Evolutionary conservation across 768 basidiomycete genomes (phyloP), one percentile per base, ranked within the genome.

Genomic region (Rhodosporidiobolus odoratus): DNA sequence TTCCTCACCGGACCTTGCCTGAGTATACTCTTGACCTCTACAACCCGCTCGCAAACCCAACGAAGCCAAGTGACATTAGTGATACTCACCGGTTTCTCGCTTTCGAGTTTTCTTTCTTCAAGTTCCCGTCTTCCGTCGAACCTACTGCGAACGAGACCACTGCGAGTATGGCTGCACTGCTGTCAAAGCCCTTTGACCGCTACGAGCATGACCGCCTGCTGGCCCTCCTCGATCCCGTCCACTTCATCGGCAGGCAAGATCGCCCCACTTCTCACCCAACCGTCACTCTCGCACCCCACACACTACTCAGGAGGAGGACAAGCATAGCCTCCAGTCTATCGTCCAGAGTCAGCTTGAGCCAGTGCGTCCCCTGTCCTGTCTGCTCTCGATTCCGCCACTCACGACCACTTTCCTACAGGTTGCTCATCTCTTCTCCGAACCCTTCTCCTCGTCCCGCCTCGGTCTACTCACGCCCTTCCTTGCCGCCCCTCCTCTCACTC

Each of bases 401-500:
- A 35, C 10, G 13, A 10, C 5, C 12, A n/a, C 35, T 40, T 35
- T 5, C 48, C 27, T 35, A 19, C 48, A 47, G 43, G 2, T 34
- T 47, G 0, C 32, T 47, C 34, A 13, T 32, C 30, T 34, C 34
- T 10, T 48, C 40, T 21, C 38, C n/a, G 16, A n/a, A 27, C 2
- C 57, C 37, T 3, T 27, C n/a, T n/a, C n/a, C 37, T 34, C 32
- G 61, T 3, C 61, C 61, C 8, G 61, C 45, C 5, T 50, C 48
- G 23, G 23, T 40, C 47, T 35, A 15, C 61, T 62, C 61, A 16
- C 23, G 37, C 45, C 17, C 59, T 9, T 38, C 45, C 15, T 57
- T 58, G 37, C 58, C 69, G 4, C 56, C 65, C 0, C 60, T 71
- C 47, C 65, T 71, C 40, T 41, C 45, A 25, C 65, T 71, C 25